phyloP scores from a whole-genome alignment of 164 flowering plant genomes.

The Nelumbo lutea region DNA sequence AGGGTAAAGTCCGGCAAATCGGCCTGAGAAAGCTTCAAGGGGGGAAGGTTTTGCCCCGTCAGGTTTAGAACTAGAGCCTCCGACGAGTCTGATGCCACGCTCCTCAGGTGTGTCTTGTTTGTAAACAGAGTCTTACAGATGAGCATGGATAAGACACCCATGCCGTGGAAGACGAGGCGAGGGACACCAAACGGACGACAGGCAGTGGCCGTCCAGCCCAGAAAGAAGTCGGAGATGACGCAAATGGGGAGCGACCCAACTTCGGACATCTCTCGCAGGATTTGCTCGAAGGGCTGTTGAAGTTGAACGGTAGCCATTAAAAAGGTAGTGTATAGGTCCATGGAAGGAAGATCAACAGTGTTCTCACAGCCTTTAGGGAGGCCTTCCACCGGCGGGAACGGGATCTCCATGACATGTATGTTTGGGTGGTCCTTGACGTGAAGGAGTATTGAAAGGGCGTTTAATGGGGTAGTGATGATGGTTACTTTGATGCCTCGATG shows the following conservation, averaged over 20 bases:
- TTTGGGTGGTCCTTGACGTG: constrained; percentile 5
- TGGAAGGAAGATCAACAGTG: constrained; percentile 29
- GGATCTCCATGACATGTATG: constrained; percentile 17
- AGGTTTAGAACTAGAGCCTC: constrained; percentile 10
- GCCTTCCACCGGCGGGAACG: constrained; percentile 23
- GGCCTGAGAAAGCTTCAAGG: constrained; percentile 2
- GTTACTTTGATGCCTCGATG: constrained; percentile 17
- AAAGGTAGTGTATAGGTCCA: constrained; percentile 17
- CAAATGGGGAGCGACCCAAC: constrained; percentile 23
- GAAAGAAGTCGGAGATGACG: constrained; percentile 36
- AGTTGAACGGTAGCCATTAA: constrained; percentile 19
- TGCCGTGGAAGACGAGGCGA: constrained; percentile 33
- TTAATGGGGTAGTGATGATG: constrained; percentile 36
- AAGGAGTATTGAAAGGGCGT: constrained; percentile 13
- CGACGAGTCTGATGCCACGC: background rate
- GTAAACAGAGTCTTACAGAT: constrained; percentile 2
- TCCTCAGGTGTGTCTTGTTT: constrained; percentile 1
- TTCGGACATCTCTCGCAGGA: constrained; percentile 18
- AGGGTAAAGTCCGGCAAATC: constrained; percentile 14
- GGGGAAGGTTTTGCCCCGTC: constrained; percentile 10
- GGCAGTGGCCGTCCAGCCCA: constrained; percentile 26
- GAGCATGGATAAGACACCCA: constrained; percentile 33
- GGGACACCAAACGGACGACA: constrained; percentile 28
- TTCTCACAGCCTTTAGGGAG: constrained; percentile 30
- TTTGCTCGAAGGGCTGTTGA: constrained; percentile 16